Percentiles rank a stretch among this genome's conserved stretches.
phyloP scores from a whole-genome alignment of 176 grass and related monocot genomes.

The Microstegium vimineum region DNA sequence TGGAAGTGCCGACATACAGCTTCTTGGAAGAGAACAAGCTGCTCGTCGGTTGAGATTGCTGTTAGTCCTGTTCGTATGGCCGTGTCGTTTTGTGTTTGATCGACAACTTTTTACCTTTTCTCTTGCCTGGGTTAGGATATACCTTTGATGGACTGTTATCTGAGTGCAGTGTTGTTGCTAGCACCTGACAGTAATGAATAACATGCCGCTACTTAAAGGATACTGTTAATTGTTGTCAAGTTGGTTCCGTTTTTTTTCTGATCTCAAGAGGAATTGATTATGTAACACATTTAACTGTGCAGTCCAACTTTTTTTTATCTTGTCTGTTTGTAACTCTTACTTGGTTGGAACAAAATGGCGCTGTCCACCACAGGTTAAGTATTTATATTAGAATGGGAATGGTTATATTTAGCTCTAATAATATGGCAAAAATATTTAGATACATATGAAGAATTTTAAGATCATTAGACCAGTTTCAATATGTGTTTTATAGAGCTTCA shows the following conservation, averaged over 20 bases:
- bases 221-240: conserved; percentile 29
- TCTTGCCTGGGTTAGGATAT: conserved; percentile 23
- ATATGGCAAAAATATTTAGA: neutral
- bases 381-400: neutral
- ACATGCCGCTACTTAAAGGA: conserved; percentile 29
- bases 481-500: too few relatives aligned
- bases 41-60: conserved; percentile 57
- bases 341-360: neutral
- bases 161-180: conserved; percentile 29
- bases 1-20: conserved; percentile 79
- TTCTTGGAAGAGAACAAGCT: conserved; percentile 91
- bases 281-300: conserved; percentile 29
- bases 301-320: neutral
- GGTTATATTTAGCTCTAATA: neutral
- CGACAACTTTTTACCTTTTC: conserved; percentile 20
- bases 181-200: conserved; percentile 47
- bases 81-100: conserved; percentile 25
- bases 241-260: conserved; percentile 13
- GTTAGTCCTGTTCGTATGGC: neutral
- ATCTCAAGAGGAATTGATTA: conserved; percentile 13
- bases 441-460: neutral
- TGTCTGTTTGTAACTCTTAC: neutral
- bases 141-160: conserved; percentile 11
- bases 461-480: too few relatives aligned
- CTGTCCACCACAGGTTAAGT: neutral